phyloP scores from a whole-genome alignment of 225 moss, liverwort and hornwort species.

The Pleurozium schreberi region DNA sequence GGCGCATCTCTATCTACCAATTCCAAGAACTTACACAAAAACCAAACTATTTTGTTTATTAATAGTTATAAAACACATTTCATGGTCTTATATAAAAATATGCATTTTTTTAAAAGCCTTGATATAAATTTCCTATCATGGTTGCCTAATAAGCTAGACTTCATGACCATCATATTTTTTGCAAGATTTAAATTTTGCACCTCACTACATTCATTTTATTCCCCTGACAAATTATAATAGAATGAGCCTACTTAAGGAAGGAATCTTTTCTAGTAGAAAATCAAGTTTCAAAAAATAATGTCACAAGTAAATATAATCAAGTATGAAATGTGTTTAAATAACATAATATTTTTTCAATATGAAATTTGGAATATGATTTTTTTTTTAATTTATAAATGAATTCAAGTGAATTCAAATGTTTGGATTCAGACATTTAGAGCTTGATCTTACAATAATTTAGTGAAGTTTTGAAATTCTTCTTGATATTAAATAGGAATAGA shows the following conservation, averaged over 20 bases:
- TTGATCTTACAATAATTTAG: neutral
- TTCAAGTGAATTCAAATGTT: too few species aligned
- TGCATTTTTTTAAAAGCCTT: too few species aligned
- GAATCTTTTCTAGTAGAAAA: too few species aligned
- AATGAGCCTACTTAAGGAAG: neutral
- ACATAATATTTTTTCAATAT: neutral
- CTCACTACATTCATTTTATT: neutral
- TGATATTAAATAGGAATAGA: too few species aligned
- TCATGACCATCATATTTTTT: neutral
- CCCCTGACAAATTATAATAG: rapidly evolving
- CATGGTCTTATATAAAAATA: neutral
- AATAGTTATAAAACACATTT: neutral
- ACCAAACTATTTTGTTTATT: neutral
- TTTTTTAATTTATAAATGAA: too few species aligned
- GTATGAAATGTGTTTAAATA: too few species aligned
- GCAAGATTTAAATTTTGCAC: neutral
- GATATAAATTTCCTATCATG: neutral
- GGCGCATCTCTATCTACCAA: neutral
- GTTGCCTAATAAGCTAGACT: neutral
- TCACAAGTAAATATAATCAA: too few species aligned
- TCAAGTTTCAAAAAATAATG: neutral
- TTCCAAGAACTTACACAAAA: neutral
- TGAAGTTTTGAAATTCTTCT: neutral
- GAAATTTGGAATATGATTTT: neutral
- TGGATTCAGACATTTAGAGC: neutral